Evolutionary conservation across 495 filamentous ascomycete species (phyloP), one percentile per base, ranked within the genome.

Genomic region (Penicillium chermesinum): DNA sequence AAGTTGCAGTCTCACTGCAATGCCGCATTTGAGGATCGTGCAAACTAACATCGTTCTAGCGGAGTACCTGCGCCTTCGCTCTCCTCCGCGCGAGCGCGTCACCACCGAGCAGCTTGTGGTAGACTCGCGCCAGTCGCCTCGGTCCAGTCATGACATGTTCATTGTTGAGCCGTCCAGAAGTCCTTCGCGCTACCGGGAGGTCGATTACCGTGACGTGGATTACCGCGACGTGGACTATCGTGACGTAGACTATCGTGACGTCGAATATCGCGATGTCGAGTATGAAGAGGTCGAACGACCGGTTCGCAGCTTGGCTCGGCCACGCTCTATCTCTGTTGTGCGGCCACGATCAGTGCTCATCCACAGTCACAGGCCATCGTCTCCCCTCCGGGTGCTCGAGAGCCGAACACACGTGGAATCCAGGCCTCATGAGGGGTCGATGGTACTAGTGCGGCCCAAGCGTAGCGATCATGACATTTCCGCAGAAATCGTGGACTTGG

Each of bases 401-500:
- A 60, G 60, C 12, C 58, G 65, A 27, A 44, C 38, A 15, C 66
- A 65, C 14, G 64, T 70, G 41, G 65, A 75, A 35, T 74, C 77
- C 4, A 73, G 74, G 34, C 67, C 72, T 44, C 67, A 75, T n/a
- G 57, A 67, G 13, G 77, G 79, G 1, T 72, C 73, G 2, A 55
- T 89, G 10, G 79, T 85, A 16, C 61, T 82, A 2, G 69, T 79
- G 13, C 76, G 73, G 8, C 72, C 72, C 27, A 73, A 72, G 1
- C 59, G 67, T 40, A 70, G 64, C 33, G 78, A 82, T 21, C 67
- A 75, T 30, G 78, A 80, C 41, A 75, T 86, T 47, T 68, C 72
- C 42, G 69, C 74, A n/a, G 80, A 85, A 52, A 80, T 84, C 44
- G 66, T 65, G 16, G 59, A 63, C 2, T 69, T 86, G 17, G 82